Percentiles rank a stretch among this genome's conserved stretches.
phyloP scores from a whole-genome alignment of 2,329 filamentous ascomycete species.

The Fusarium dimerum region DNA sequence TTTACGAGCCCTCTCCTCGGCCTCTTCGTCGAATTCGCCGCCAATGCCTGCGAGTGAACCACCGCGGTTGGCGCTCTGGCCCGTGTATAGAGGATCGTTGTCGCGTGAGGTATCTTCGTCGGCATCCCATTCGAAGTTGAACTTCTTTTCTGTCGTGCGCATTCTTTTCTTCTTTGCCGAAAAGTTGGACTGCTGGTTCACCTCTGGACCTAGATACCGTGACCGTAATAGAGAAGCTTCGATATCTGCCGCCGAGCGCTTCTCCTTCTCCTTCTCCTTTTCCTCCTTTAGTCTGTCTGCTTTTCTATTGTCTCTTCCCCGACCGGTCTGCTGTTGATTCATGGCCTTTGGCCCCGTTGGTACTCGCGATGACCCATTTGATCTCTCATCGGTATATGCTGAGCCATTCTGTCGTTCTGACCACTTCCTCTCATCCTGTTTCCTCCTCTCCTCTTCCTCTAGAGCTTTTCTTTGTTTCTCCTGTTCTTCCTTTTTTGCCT shows the following conservation, averaged over 20 bases:
- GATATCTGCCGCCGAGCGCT: conserved; percentile 57
- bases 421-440: conserved; percentile 59
- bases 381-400: conserved; percentile 24
- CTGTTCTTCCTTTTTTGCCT: conserved; percentile 69
- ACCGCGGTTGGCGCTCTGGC: conserved; percentile 33
- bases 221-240: conserved; percentile 75
- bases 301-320: conserved; percentile 42
- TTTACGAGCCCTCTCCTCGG: conserved; percentile 55
- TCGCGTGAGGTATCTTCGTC: conserved; percentile 77
- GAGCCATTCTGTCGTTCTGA: conserved; percentile 30
- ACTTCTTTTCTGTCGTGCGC: conserved; percentile 92
- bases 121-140: conserved; percentile 97
- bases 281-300: conserved; percentile 34
- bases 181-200: conserved; percentile 80
- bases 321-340: conserved; percentile 43
- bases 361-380: conserved; percentile 37
- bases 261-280: conserved; percentile 20
- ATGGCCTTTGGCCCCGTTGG: conserved; percentile 75
- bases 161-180: conserved; percentile 95
- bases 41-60: conserved; percentile 50
- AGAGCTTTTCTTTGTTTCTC: conserved; percentile 51
- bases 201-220: conserved; percentile 88
- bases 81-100: conserved; percentile 75
- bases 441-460: conserved; percentile 68
- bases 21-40: conserved; percentile 54